Conservation (phyloP, 1,139 yeast genomes). For the Yamadazyma membranifaciens region DNA sequence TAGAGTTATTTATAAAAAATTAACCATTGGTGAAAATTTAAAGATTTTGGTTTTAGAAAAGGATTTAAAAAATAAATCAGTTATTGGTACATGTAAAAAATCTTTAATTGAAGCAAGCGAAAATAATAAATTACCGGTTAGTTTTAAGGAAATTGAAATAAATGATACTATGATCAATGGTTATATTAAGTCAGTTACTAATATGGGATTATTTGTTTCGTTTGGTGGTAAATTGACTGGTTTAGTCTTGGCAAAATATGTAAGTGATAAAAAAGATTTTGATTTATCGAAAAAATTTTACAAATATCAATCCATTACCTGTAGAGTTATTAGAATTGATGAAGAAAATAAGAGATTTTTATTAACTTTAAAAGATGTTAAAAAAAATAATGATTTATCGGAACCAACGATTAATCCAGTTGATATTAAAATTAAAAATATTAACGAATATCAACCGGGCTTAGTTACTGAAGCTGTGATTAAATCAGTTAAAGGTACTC, state of each 20-base stretch:
- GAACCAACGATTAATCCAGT: constrained; percentile 52
- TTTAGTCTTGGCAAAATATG: constrained; percentile 74
- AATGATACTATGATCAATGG: constrained; percentile 61
- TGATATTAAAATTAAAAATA: constrained; percentile 46
- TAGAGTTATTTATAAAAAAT: constrained; percentile 57
- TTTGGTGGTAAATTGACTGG: constrained; percentile 85
- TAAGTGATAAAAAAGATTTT: constrained; percentile 53
- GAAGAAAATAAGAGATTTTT: constrained; percentile 69
- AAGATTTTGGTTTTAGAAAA: constrained; percentile 68
- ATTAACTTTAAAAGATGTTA: constrained; percentile 50
- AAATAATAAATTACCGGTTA: constrained; percentile 51
- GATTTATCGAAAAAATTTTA: constrained; percentile 58
- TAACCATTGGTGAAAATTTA: constrained; percentile 58
- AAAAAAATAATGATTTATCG: constrained; percentile 20
- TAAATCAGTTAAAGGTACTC: constrained; percentile 67
- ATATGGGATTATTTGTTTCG: constrained; percentile 76
- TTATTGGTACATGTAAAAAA: constrained; percentile 63
- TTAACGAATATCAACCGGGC: constrained; percentile 61
- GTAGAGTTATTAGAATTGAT: constrained; percentile 63
- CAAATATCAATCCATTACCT: constrained; percentile 66
- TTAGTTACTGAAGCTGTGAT: constrained; percentile 58
- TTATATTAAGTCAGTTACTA: constrained; percentile 73
- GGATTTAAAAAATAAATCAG: constrained; percentile 57
- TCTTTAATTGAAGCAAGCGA: constrained; percentile 68
- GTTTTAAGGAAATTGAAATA: constrained; percentile 55